Percentiles rank a stretch among this genome's conserved stretches.
Evolutionary conservation across 2,329 filamentous ascomycete species (phyloP).

Genomic region (Trichoderma pleuroti): DNA sequence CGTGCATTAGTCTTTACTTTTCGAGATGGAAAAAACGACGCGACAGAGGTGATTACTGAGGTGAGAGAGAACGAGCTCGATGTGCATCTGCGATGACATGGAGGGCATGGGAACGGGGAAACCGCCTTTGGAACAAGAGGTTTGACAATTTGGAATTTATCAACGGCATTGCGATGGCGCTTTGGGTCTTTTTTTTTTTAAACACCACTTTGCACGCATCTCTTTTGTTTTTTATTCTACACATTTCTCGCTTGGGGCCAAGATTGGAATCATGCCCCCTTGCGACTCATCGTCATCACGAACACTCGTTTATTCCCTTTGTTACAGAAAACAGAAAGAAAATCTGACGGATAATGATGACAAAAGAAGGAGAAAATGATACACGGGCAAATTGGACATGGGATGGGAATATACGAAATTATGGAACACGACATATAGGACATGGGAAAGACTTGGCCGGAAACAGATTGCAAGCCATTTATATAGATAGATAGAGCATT

Average conservation of each 20-base stretch:
- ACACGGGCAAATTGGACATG: background rate
- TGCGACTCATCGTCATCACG: conserved; percentile 16
- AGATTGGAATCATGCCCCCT: background rate
- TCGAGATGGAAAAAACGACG: background rate
- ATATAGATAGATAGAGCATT: background rate
- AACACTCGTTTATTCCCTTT: conserved; percentile 13
- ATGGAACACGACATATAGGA: background rate
- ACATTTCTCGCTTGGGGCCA: background rate
- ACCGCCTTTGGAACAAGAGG: background rate
- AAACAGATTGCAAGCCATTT: conserved; percentile 5
- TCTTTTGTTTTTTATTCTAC: background rate
- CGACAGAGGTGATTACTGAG: background rate
- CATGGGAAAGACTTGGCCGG: background rate
- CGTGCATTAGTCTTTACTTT: background rate
- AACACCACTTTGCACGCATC: conserved; percentile 9
- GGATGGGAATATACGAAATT: background rate
- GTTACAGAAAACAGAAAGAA: background rate
- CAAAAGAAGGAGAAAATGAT: background rate
- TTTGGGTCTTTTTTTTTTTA: background rate
- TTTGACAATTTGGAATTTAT: background rate
- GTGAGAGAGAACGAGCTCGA: background rate
- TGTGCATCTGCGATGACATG: background rate
- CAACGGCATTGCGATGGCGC: conserved; percentile 12
- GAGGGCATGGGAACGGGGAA: background rate
- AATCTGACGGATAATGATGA: background rate